Evolutionary conservation across 495 filamentous ascomycete genomes (phyloP), one percentile per base, ranked within the genome.

Genomic region (Penicillium lividum): DNA sequence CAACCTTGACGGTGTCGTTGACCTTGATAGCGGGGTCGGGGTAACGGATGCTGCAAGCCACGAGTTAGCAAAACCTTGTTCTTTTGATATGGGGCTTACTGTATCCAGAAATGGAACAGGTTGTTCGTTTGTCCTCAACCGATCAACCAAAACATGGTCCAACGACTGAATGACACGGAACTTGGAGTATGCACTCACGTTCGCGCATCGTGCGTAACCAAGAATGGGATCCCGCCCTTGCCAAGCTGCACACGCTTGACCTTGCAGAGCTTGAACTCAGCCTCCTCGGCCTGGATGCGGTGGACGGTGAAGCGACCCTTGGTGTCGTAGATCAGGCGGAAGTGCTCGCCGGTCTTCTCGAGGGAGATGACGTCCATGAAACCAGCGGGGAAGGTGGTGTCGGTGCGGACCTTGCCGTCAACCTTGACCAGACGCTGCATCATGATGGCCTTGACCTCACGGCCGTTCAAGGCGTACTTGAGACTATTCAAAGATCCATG

Each of bases 191-290:
- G 86, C 77, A 89, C 93, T 94, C 82, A 97, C 93, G 95, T 98
- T 90, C 94, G 87, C 81, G 95, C 94, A 91, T 98, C 94, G 87
- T 98, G 95, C 91, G 95, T 98, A 89, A 98, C 94, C 90, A 97
- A 96, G 91, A 96, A 98, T 90, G 94, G 94, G 85, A 98, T 94
- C 81, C 93, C 94, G 81, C 94, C 95, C 78, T 90, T 91, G 85
- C 94, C 95, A 69, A 98, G 87, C 84, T 98, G 95, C 44, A 98
- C 94, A 67, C 92, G 85, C 90, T 97, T 97, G 83, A 98, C 95
- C 84, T 98, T 98, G 81, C 92, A 92, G 61, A 98, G 85, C 89
- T 98, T 98, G 89, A 95, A 98, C 83, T 89, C 85, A 65, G 94
- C 93, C 89, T 98, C 94, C 84, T 97, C 95, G 60, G 87, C 80